phyloP scores from a whole-genome alignment of 371 early-diverging fungal species.

The Haplosporangium sp. region DNA sequence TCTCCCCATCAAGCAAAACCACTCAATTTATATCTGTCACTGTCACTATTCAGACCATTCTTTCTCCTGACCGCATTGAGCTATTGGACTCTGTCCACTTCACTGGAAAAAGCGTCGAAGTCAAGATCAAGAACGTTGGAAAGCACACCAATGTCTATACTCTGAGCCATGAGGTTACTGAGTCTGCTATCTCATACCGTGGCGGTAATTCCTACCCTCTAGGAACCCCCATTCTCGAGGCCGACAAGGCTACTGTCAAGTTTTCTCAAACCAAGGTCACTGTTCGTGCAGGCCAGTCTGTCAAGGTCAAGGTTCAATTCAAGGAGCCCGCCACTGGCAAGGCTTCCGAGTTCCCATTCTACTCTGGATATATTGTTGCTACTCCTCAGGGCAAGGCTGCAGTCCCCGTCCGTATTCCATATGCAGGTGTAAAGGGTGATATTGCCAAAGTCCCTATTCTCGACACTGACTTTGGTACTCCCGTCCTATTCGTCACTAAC shows the following conservation, averaged over 20 bases:
- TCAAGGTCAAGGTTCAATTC: constrained; percentile 56
- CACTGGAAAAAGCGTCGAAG: constrained; percentile 58
- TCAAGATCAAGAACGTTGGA: constrained; percentile 72
- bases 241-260: constrained; percentile 50
- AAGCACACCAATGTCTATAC: constrained; percentile 61
- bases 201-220: constrained; percentile 45
- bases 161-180: constrained; percentile 59
- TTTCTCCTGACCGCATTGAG: constrained; percentile 70
- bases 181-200: constrained; percentile 54
- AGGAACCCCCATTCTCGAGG: constrained; percentile 34
- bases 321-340: constrained; percentile 59
- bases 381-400: constrained; percentile 37
- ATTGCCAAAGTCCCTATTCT: constrained; percentile 60
- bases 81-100: constrained; percentile 67
- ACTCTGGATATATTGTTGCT: constrained; percentile 47
- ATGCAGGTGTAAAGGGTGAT: constrained; percentile 65
- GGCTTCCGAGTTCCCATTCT: constrained; percentile 48
- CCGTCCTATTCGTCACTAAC: constrained; percentile 20
- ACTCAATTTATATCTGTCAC: no score
- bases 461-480: constrained; percentile 29
- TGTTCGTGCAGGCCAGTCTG: constrained; percentile 58
- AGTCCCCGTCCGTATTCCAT: constrained; percentile 61
- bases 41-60: constrained; percentile 23
- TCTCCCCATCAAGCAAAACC: no score
- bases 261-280: constrained; percentile 52